Base-by-base conservation (phyloP, 1,139 yeast genomes). In the Candida freyschussii region DNA sequence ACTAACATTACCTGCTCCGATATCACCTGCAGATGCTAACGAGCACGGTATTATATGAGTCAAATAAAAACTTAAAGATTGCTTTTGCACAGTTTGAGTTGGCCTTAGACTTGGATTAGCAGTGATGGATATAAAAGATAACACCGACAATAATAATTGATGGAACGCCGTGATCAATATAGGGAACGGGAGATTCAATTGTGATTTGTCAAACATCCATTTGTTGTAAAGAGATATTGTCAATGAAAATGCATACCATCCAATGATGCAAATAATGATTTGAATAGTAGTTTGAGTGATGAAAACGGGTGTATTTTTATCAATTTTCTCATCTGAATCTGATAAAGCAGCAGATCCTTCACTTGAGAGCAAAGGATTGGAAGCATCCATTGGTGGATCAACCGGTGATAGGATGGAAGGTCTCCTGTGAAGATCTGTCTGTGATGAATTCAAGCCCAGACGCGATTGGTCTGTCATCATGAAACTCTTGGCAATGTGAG, bases 181-280 rank as follows among this genome's bases (percentile, higher is more conserved):
- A 1, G 98, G 98, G 55, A 76, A 91, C 29, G 75, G 72, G 53
- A 91, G 81, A 50, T 84, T 73, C 39, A 89, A 64, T 12, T 74
- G 85, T 55, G 59, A 69, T 29, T 57, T 55, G 26, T 93, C 89
- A 62, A 89, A 91, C 96, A 91, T 89, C 96, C 96, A 89, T 59
- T 89, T 91, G 65, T 91, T 91, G 63, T 91, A 91, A 21, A 89
- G 67, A n/a, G 95, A 82, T 19, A 89, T 74, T 11, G 85, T 60
- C 39, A 86, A 68, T 11, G 94, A 81, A 42, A 77, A 77, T 13
- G 66, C 38, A 49, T 75, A 76, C 84, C 69, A 64, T 12, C 69
- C 67, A 7, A 40, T 18, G 5, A 62, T 60, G 12, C 44, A 43
- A 4, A 32, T 17, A 11, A 40, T 29, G 12, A 42, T 29, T 21